Base-by-base conservation (phyloP, 371 early-diverging fungal genomes). In the Zancudomyces culisetae region DNA sequence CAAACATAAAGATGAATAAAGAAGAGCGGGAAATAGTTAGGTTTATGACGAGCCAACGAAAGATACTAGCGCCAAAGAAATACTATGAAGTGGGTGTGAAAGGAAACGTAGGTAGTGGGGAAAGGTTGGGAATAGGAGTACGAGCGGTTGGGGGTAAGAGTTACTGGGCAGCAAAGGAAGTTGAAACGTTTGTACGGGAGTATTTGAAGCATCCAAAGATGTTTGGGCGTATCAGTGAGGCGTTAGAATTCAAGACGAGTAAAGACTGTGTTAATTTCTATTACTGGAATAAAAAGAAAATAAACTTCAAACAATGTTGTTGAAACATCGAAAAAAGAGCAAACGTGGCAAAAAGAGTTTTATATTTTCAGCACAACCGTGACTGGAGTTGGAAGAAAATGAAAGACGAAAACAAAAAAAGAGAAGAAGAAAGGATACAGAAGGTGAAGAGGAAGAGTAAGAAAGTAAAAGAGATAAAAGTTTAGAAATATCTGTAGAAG, bases 181-280 rank as follows among this genome's bases (percentile, higher is more conserved):
- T 76, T 21, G 75, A 79, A 2, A 69, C 74, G 0, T 92, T 95
- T 68, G 75, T 78, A 51, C 70, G 77, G 50, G 74, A 77, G 10
- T 83, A 89, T 45, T 72, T 85, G 55, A 72, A 74, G 51, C 81
- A 79, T 55, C 92, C 91, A 0, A 95, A 95, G 60, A 81, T 85
- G 62, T 95, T 95, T 66, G 81, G 79, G 22, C 83, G 82, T 61
- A 90, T 95, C 49, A 75, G 91, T 0, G 62, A 69, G 3, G 72
- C 71, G 12, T 55, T 95, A n/a, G 74, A 73, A 19, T 70, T 73
- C 55, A 95, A 95, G 68, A 77, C 80, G 0, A 76, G 82, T 6
- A 68, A 76, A 20, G 88, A 90, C 54, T 90, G 90, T 57, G 87
- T 93, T 3, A 58, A 82, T 29, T 87, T 87, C 47, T 95, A 90